phyloP scores from a whole-genome alignment of 495 filamentous ascomycete genomes.

The Xylaria castorea region DNA sequence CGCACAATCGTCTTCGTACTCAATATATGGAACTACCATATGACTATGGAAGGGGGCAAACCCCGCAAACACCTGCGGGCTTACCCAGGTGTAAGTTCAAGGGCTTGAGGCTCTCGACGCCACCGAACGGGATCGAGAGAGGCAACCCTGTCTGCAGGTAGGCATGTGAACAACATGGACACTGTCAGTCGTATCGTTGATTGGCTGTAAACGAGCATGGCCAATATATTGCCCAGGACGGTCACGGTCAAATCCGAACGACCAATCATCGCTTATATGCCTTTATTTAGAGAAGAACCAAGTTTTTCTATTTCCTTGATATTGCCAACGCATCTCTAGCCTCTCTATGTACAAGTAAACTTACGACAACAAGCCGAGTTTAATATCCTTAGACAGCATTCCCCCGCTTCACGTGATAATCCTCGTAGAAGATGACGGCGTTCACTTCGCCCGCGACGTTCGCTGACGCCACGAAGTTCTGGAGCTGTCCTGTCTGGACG shows the following conservation, averaged over 20 bases:
- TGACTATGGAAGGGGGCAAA: constrained; percentile 5
- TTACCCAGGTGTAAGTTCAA: constrained; percentile 20
- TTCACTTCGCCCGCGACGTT: constrained; percentile 61
- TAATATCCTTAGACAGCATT: background rate
- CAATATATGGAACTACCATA: constrained; percentile 17
- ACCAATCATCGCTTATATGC: constrained; percentile 20
- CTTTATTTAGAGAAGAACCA: constrained; percentile 17
- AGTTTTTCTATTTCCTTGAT: constrained; percentile 11
- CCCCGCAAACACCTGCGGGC: constrained; percentile 13
- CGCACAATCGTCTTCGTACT: constrained; percentile 7
- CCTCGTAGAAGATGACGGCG: constrained; percentile 68
- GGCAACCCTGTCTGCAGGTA: constrained; percentile 4
- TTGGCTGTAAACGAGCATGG: constrained; percentile 4
- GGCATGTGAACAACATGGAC: constrained; percentile 19
- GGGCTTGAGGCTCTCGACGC: constrained; percentile 22
- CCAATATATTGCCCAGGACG: background rate
- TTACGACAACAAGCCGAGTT: constrained; percentile 12
- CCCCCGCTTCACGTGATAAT: constrained; percentile 32
- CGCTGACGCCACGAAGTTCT: constrained; percentile 55
- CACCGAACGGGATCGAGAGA: background rate
- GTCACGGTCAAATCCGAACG: background rate
- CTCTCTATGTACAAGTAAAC: constrained; percentile 13
- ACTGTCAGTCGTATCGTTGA: background rate
- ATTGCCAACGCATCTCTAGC: constrained; percentile 13
- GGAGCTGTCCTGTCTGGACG: constrained; percentile 60